Base-by-base conservation (phyloP, 23 red algal species). In the Pyropia yezoensis region DNA sequence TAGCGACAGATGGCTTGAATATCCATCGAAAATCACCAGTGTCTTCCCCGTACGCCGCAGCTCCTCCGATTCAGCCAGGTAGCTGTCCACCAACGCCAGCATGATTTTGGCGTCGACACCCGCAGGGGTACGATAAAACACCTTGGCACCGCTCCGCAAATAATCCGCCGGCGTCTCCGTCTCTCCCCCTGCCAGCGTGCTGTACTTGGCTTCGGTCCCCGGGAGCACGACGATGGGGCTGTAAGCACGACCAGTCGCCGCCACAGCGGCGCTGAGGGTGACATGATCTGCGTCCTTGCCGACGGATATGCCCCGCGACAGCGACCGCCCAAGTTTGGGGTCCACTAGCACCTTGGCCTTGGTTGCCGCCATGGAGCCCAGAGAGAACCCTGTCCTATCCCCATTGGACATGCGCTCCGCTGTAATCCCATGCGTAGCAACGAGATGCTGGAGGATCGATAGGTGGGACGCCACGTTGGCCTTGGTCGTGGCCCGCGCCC, bases 161-260 rank as follows among this genome's bases (percentile, higher is more conserved):
- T 25, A 57, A 66, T 6, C 49, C 8, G 32, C 70, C 52, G 25
- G 60, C n/a, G 62, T 67, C 49, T 80, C 62, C 34, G 57, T 28
- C n/a, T n/a, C n/a, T 14, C 61, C 5, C 17, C 63, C 33, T 5
- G 59, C 17, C 15, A 69, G 27, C 17, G 8, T 25, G 9, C 57
- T 1, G 32, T 65, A 77, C 26, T 63, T 32, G 14, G 55, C 6
- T 23, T 47, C 30, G 52, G 24, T 77, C 18, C 73, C 73, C 2
- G 57, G 73, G 66, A 64, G 66, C 18, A 65, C 59, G 17, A 65
- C 59, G 19, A 77, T 53, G 24, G 57, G 59, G 64, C 52, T 77
- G 29, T 54, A 77, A 9, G 7, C 20, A 14, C 24, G 14, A 16
- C 73, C 73, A 4, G 17, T 19, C 7, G 73, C 73, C 27, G 52